phyloP scores from a whole-genome alignment of 73 alveolate genomes.

The Paramecium octaurelia region DNA sequence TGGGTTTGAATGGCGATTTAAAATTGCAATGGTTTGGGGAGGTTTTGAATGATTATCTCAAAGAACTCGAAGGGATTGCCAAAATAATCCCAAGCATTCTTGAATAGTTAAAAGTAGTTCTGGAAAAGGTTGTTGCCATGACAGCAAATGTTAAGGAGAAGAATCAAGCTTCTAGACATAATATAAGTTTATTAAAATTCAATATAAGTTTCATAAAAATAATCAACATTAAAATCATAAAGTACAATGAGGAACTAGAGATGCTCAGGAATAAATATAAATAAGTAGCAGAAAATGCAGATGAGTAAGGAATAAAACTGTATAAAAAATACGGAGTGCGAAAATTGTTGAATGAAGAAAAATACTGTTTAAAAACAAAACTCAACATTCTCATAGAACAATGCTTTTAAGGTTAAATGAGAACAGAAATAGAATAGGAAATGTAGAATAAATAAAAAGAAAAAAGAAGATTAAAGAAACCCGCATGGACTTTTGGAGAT shows the following conservation, averaged over 20 bases:
- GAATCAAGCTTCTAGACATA: background rate
- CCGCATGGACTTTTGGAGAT: background rate
- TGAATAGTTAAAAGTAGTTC: background rate
- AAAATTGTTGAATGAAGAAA: background rate
- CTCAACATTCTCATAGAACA: background rate
- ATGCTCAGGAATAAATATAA: background rate
- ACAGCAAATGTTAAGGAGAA: background rate
- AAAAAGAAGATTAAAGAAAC: background rate
- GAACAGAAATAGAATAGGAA: background rate
- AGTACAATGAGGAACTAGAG: background rate
- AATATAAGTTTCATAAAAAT: background rate
- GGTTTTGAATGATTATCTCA: background rate
- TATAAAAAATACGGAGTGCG: background rate
- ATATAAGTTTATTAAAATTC: background rate
- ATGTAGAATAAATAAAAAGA: background rate
- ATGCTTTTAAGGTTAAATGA: background rate
- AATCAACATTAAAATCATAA: background rate
- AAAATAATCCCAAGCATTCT: background rate
- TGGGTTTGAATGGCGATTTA: constrained; percentile 8
- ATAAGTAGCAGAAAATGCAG: background rate
- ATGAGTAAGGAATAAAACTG: background rate
- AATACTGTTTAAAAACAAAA: background rate
- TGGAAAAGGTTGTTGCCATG: background rate
- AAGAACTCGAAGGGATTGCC: background rate
- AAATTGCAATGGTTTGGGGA: constrained; percentile 28